Evolutionary conservation across 78 protist genomes (phyloP).

Genomic region (slime mould (Dictyostelium discoideum)): DNA sequence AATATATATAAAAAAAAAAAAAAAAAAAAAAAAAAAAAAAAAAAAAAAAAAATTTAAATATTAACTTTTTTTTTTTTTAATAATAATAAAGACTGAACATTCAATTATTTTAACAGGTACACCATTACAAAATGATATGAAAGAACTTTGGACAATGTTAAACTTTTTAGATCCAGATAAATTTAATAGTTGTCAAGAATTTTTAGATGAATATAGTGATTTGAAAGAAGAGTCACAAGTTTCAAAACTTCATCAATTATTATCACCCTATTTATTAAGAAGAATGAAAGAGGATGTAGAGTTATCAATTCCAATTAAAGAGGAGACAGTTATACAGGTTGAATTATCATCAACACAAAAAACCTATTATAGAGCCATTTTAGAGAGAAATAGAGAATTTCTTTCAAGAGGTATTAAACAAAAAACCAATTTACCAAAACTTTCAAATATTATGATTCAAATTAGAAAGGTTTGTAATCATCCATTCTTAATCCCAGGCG

Average conservation of each 20-base stretch:
- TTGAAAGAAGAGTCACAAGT: conserved; percentile 78
- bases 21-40: no score
- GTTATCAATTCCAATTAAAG: conserved; percentile 86
- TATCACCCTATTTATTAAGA: conserved; percentile 94
- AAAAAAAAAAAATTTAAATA: no score
- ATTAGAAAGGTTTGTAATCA: conserved; percentile 96
- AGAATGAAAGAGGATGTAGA: conserved; percentile 96
- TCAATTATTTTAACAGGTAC: conserved; percentile 95
- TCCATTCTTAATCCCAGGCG: conserved; percentile 90
- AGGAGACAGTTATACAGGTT: conserved; percentile 90
- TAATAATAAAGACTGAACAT: conserved; percentile 43
- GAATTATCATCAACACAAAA: conserved; percentile 89
- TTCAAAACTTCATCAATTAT: conserved; percentile 75
- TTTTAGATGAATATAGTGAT: conserved; percentile 75
- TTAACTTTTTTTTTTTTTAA: not conserved
- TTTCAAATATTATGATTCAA: conserved; percentile 94
- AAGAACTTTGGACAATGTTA: conserved; percentile 96
- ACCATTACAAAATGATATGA: conserved; percentile 94
- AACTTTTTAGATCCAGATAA: conserved; percentile 86
- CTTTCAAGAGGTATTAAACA: conserved; percentile 58
- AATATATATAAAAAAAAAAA: no score
- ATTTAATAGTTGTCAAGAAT: conserved; percentile 82
- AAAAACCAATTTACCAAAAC: conserved; percentile 85
- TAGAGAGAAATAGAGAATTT: conserved; percentile 86
- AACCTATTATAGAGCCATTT: conserved; percentile 91